These are phyloP conservation scores for Kurtzmaniella natalensis DNA, from an alignment of 1,139 yeast species.

Conservation along the genomic window DNA sequence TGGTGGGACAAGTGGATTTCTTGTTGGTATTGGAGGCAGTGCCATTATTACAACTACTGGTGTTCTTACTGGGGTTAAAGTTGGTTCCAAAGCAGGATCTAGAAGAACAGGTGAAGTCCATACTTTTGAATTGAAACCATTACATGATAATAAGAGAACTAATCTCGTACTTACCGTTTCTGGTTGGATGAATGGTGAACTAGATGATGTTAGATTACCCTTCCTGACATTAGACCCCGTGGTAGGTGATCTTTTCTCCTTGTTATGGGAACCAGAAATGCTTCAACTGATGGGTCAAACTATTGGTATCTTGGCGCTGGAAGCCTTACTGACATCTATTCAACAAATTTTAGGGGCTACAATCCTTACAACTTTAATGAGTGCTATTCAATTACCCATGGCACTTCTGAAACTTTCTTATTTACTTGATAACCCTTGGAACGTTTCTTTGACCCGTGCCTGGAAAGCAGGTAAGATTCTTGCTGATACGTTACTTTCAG, in stretches of 20 bases:
- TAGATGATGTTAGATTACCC: slow-evolving; percentile 95
- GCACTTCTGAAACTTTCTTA: slow-evolving; percentile 85
- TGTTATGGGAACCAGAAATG: slow-evolving; percentile 98
- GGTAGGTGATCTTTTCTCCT: slow-evolving; percentile 91
- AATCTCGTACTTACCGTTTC: slow-evolving; percentile 87
- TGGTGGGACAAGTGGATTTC: slow-evolving; percentile 82
- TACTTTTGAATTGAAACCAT: slow-evolving; percentile 89
- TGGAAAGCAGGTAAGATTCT: slow-evolving; percentile 92
- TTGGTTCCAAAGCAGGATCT: slow-evolving; percentile 82
- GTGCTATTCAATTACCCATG: slow-evolving; percentile 94
- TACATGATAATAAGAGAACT: slow-evolving; percentile 86
- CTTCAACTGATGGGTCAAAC: slow-evolving; percentile 95
- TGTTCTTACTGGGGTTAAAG: slow-evolving; percentile 83
- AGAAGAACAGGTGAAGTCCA: slow-evolving; percentile 87
- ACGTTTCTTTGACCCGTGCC: slow-evolving; percentile 92
- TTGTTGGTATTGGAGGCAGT: slow-evolving; percentile 97
- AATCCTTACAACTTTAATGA: slow-evolving; percentile 84
- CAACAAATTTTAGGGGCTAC: slow-evolving; percentile 96
- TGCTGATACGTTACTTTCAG: slow-evolving; percentile 85
- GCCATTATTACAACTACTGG: slow-evolving; percentile 92
- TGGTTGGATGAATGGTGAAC: slow-evolving; percentile 96
- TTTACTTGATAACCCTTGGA: slow-evolving; percentile 95
- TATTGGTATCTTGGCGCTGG: slow-evolving; percentile 87
- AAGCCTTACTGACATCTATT: slow-evolving; percentile 85
- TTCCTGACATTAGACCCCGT: slow-evolving; percentile 96